Base-by-base conservation (phyloP, 1,284 basidiomycete species). In the Austroboletus olivaceoglutinosus region DNA sequence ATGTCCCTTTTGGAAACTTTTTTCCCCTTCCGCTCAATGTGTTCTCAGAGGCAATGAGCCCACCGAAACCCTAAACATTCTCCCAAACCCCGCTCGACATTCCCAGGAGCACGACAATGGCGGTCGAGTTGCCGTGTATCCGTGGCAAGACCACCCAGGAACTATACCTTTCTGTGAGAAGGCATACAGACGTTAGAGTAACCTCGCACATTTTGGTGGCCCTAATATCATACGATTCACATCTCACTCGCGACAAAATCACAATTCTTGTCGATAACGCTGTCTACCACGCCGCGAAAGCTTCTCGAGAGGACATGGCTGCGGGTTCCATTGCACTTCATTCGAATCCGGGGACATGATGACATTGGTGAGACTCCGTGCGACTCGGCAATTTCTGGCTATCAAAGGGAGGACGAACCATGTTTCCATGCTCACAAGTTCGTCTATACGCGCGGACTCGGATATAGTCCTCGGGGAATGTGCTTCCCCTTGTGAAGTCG, bases 31-130 rank as follows among this genome's bases (percentile, higher is more conserved):
- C 25, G 27, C 34, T 52, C 23, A 53, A 12, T 13, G 12, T 50
- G 41, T 47, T 45, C 45, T 38, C 62, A 70, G 65, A 67, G 55
- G 65, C 68, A 30, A 70, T 70, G 67, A 48, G 42, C 16, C 50
- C 64, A 25, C 60, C 63, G 23, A 67, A 70, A 48, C 63, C 61
- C 29, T 66, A 63, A 70, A 21, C 34, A n/a, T 34, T 33, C 30
- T 11, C 5, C 27, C 21, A 15, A 25, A 45, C 29, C 29, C 19
- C 18, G 22, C 38, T 34, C 15, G 11, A 16, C 39, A 49, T 45
- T 41, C 18, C n/a, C 29, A 13, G 39, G 43, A 25, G 21, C 38
- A 18, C 12, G 47, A 43, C 22, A 11, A 34, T 43, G 48, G 49
- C 18, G 30, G 12, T 43, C 30, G 42, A 42, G 51, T 49, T 50